Conservation (phyloP, 2,329 filamentous ascomycete genomes). For the Pseudogymnoascus sp. region DNA sequence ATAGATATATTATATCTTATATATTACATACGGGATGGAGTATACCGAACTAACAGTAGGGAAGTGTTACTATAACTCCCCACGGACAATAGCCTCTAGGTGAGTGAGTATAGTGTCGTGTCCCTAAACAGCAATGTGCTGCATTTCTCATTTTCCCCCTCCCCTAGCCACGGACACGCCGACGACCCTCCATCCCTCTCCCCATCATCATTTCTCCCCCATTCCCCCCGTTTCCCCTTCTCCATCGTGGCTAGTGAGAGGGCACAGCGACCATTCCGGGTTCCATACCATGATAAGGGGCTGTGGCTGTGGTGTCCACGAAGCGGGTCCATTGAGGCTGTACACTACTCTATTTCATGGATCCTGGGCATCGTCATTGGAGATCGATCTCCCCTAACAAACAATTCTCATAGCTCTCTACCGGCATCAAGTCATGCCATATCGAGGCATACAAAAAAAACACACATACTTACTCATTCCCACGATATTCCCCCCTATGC, state of each 20-base stretch:
- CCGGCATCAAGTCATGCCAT: not conserved
- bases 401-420: not conserved
- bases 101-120: not conserved
- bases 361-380: slow-evolving; percentile 5
- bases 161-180: not conserved
- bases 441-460: not conserved
- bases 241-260: not conserved
- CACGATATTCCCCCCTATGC: not conserved
- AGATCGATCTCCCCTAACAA: not conserved
- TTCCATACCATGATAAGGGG: not conserved
- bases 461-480: not conserved
- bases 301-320: not conserved
- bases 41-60: not conserved
- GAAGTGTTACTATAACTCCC: not conserved
- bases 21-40: not conserved
- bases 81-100: not conserved
- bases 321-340: slow-evolving; percentile 1
- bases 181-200: not conserved
- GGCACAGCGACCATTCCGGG: not conserved
- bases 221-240: not conserved
- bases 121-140: not conserved
- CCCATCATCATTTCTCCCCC: not conserved
- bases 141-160: not conserved
- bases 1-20: no score
- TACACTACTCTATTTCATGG: not conserved